Percentiles rank a stretch among this genome's conserved stretches.
These are phyloP conservation scores for Meyerozyma elateridarum DNA, from an alignment of 1,139 yeast species.

Conservation along the genomic window DNA sequence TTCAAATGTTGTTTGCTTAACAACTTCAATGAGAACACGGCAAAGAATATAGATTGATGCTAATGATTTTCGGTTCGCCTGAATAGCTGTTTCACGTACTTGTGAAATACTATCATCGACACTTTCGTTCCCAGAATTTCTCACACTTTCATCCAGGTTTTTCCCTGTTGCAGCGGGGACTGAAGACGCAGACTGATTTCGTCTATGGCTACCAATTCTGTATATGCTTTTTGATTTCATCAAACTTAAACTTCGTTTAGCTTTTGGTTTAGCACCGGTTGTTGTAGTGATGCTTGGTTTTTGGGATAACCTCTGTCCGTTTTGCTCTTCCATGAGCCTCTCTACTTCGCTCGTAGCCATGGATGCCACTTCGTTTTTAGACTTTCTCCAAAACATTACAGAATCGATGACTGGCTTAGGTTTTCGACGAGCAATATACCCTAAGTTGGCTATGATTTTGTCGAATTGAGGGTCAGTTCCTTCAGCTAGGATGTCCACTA, in stretches of 20 bases:
- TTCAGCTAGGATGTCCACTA: slow-evolving; percentile 75
- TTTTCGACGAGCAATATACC: slow-evolving; percentile 82
- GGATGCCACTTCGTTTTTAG: slow-evolving; percentile 78
- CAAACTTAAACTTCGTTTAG: slow-evolving; percentile 38
- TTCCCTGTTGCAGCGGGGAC: slow-evolving; percentile 10
- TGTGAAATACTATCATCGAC: slow-evolving; percentile 39
- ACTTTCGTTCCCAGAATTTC: neutral
- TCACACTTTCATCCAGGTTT: slow-evolving; percentile 3
- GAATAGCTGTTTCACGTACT: slow-evolving; percentile 67
- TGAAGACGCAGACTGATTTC: slow-evolving; percentile 35
- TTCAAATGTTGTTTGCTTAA: slow-evolving; percentile 74
- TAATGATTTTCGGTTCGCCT: slow-evolving; percentile 81
- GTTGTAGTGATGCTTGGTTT: neutral
- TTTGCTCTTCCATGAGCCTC: slow-evolving; percentile 12
- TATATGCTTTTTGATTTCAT: slow-evolving; percentile 41
- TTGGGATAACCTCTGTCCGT: neutral
- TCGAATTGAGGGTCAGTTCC: slow-evolving; percentile 88
- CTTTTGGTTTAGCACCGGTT: slow-evolving; percentile 11
- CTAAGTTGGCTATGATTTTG: slow-evolving; percentile 76
- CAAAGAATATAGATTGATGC: slow-evolving; percentile 89
- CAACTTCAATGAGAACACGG: slow-evolving; percentile 88
- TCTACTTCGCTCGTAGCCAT: slow-evolving; percentile 66
- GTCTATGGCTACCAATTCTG: slow-evolving; percentile 29
- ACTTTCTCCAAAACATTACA: slow-evolving; percentile 96
- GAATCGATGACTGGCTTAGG: slow-evolving; percentile 97